Evolutionary conservation across 768 basidiomycete species (phyloP), one percentile per base, ranked within the genome.

Genomic region (Termitomyces sp.): DNA sequence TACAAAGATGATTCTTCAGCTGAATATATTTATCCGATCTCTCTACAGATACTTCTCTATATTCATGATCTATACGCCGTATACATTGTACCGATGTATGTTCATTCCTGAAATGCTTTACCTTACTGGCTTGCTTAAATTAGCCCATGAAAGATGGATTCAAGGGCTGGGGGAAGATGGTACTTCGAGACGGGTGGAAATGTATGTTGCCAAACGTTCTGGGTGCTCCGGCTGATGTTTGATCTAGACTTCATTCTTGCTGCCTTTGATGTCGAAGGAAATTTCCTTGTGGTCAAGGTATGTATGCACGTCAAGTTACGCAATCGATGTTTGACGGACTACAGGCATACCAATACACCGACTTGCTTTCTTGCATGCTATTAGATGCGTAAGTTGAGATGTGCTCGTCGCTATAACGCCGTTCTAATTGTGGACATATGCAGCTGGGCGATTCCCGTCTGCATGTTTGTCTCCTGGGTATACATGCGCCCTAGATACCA

Each of bases 391-490:
- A 68, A 60, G 85, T 34, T 27, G 45, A 20, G 13, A 42, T n/a
- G 20, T 40, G 33, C 18, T 43, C 24, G 22, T 49, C 7, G 39
- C 30, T 33, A 40, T 61, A 24, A 65, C 32, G 1, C 12, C 27
- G 42, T 58, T 37, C 26, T 53, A 6, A 53, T 56, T 26, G 16
- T 13, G 32, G 5, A 37, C 4, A 14, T 39, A 22, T 56, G 8
- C 47, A 90, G 88, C 53, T 93, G 91, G 92, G 93, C 93, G 1
- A 95, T 93, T 65, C 93, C 93, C 26, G 82, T 90, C 13, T 94
- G 93, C 70, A 75, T 94, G 68, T 80, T 90, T 72, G 85, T 94
- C 72, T 86, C 86, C 32, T 95, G 86, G 84, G 53, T 94, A 9
- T 94, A 91, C 73, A 85, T 94, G 83, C 82, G 87, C 36, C 82